A percentile compares a stretch with the other conserved stretches of the same genome.
phyloP scores from a whole-genome alignment of 345 rosid genomes.

The Eucalyptus cloeziana region DNA sequence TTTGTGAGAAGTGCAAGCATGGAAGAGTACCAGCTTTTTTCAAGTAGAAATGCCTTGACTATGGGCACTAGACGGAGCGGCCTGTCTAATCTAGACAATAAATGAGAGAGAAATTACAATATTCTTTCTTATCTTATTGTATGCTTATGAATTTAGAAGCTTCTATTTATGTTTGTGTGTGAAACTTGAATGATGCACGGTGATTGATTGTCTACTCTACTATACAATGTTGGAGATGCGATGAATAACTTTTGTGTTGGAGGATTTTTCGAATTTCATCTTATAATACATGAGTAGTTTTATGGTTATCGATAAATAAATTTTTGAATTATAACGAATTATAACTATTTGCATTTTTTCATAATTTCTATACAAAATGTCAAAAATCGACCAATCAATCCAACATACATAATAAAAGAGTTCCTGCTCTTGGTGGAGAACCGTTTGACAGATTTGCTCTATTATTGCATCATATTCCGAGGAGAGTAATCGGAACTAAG shows the following conservation, averaged over 20 bases:
- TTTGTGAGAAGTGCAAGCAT: background rate
- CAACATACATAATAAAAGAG: background rate
- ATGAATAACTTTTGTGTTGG: background rate
- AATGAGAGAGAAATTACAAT: background rate
- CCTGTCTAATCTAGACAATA: background rate
- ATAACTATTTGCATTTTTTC: background rate
- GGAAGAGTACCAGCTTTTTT: rapidly evolving
- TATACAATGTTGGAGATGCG: background rate
- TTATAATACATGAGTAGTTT: background rate
- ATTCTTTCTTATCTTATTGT: background rate
- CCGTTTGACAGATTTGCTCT: background rate
- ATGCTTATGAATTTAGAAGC: background rate
- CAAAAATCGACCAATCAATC: background rate
- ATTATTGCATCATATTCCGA: background rate
- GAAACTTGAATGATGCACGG: background rate
- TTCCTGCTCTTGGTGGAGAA: background rate
- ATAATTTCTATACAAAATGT: background rate
- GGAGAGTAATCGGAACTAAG: background rate
- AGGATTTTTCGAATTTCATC: background rate
- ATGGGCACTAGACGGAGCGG: rapidly evolving
- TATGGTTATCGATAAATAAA: too few species aligned
- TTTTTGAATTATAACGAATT: background rate
- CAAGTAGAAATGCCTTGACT: too few species aligned
- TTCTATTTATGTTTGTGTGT: background rate
- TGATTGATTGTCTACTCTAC: background rate